phyloP scores from a whole-genome alignment of 192 early-diverging fungal species.

The Chytriomyces confervae region DNA sequence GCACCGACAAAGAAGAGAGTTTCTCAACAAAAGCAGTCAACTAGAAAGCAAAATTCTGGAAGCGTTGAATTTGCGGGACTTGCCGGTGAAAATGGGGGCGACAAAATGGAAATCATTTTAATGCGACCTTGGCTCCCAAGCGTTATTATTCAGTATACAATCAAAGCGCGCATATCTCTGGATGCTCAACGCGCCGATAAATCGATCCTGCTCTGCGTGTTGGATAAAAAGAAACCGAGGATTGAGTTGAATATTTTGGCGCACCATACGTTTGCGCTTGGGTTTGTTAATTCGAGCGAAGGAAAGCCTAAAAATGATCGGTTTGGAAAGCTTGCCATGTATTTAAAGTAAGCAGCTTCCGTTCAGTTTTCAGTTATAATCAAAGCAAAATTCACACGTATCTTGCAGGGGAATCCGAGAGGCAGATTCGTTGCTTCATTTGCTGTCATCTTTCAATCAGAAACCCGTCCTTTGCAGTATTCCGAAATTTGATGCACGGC shows the following conservation, averaged over 20 bases:
- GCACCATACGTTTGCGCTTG: conserved; percentile 55
- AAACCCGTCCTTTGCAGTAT: conserved; percentile 37
- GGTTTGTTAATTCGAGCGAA: conserved; percentile 55
- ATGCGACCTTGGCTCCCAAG: conserved; percentile 51
- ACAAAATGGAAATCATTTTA: conserved; percentile 54
- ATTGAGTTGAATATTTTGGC: conserved; percentile 60
- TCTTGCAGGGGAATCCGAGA: conserved; percentile 47
- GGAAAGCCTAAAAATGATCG: conserved; percentile 42
- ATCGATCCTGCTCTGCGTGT: conserved; percentile 5
- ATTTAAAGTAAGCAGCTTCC: conserved; percentile 21
- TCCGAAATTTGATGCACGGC: conserved; percentile 41
- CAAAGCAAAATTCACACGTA: neutral
- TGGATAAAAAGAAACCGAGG: conserved; percentile 36
- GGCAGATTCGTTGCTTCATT: conserved; percentile 50
- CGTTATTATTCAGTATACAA: conserved; percentile 59
- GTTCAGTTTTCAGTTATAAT: conserved; percentile 14
- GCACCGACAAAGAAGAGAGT: neutral
- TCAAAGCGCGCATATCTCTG: conserved; percentile 45
- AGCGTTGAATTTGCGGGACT: neutral
- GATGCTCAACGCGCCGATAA: neutral
- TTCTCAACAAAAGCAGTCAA: too few species aligned
- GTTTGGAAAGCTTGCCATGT: conserved; percentile 49
- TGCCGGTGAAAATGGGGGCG: neutral
- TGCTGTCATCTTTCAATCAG: conserved; percentile 42
- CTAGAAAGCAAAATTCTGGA: neutral